Evolutionary conservation across 192 early-diverging fungal species (phyloP).

Genomic region (Lunasporangiospora selenospora): DNA sequence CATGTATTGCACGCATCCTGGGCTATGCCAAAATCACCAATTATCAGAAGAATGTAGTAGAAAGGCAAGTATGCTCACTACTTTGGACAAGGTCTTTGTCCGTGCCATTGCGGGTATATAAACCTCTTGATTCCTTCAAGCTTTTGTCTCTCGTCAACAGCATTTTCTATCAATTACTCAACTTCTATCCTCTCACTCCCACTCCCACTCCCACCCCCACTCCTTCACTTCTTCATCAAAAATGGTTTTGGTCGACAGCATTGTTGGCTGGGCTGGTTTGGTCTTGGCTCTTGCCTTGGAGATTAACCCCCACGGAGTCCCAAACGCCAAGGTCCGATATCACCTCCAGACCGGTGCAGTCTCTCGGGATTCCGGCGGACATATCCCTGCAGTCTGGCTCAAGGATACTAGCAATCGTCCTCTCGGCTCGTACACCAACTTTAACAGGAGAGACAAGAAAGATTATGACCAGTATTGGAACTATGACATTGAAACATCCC

Average conservation of each 20-base stretch:
- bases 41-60: too few relatives aligned
- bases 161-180: not conserved
- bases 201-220: not conserved
- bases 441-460: too few relatives aligned
- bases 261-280: not conserved
- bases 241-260: not conserved
- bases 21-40: too few relatives aligned
- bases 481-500: too few relatives aligned
- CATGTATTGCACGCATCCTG: too few relatives aligned
- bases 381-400: not conserved
- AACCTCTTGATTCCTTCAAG: too few relatives aligned
- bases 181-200: not conserved
- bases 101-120: too few relatives aligned
- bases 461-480: too few relatives aligned
- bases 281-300: not conserved
- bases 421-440: not conserved
- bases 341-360: not conserved
- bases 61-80: too few relatives aligned
- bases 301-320: not conserved
- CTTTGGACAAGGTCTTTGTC: too few relatives aligned
- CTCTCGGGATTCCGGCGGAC: not conserved
- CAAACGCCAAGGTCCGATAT: not conserved
- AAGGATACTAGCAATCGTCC: not conserved
- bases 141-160: not conserved
- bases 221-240: not conserved